Evolutionary conservation across 2,329 filamentous ascomycete species (phyloP), one percentile per base, ranked within the genome.

Genomic region (Aspergillus costaricaensis): DNA sequence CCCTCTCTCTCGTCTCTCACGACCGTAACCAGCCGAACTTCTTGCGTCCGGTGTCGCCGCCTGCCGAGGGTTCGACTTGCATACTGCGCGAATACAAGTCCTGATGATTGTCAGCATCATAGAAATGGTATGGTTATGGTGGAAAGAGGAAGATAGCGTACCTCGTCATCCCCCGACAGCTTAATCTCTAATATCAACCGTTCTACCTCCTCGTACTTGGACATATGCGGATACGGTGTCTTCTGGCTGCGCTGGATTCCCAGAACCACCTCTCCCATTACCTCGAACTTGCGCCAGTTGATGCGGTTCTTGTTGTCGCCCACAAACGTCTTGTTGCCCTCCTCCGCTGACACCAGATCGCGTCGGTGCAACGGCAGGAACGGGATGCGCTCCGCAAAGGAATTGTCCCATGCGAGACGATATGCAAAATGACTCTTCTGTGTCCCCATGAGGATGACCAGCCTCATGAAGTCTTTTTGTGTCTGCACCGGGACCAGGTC

Each of bases 221-320:
- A 80, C 63, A 94, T 80, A 63, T 88, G 89, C 25, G 87, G 85
- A 67, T 97, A 97, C 5, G 92, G 88, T 52, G 87, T 87, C 57
- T 91, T 90, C 76, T 98, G 93, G 70, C 94, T 96, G 77, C 89
- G 90, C 85, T 97, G 96, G 57, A 99, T 88, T 2, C 91, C 90
- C 61, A 97, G 82, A 56, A 98, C 85, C 5, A 97, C 91, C 68
- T 98, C 94, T 6, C 93, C 93, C 77, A 98, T 88, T 32, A 99
- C 89, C 76, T 98, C 94, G 70, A 98, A 99, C 74, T 99, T 99
- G 77, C 90, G 92, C 95, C 95, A 99, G 74, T 98, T 98, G 73
- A 99, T 91, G 55, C 91, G 83, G 64, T 91, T 86, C 65, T 83
- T 86, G 62, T 86, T 83, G 2, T 85, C 83, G 7, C 90, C 91